These are phyloP conservation scores for Macaranga tanarius DNA, from an alignment of 441 rosid species.

Conservation along the genomic window DNA sequence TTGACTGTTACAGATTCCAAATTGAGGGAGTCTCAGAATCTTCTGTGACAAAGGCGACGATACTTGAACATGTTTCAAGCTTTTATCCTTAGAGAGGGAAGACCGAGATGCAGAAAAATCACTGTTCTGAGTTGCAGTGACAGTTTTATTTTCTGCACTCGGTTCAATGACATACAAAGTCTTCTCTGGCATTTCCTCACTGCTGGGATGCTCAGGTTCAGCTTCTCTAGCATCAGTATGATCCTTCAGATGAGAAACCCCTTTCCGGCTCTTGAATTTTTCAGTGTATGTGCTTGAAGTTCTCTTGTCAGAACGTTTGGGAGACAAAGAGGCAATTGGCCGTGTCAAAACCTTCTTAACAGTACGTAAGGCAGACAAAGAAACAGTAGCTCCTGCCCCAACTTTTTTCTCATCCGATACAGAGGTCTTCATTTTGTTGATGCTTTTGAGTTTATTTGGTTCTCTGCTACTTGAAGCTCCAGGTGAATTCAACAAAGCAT, in stretches of 20 bases:
- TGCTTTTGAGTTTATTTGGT: constrained; percentile 25
- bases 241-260: constrained; percentile 19
- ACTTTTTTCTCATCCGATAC: constrained; percentile 24
- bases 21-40: constrained; percentile 10
- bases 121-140: not conserved
- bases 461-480: constrained; percentile 15
- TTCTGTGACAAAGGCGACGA: constrained; percentile 30
- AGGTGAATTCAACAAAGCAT: constrained; percentile 27
- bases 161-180: constrained; percentile 41
- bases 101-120: not conserved
- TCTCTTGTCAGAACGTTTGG: constrained; percentile 29
- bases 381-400: constrained; percentile 24
- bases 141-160: constrained; percentile 32
- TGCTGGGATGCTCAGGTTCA: constrained; percentile 11
- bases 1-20: constrained; percentile 14
- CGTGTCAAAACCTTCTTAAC: constrained; percentile 20
- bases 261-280: constrained; percentile 13
- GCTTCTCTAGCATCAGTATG: constrained; percentile 3
- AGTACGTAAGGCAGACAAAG: constrained; percentile 18
- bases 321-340: constrained; percentile 30
- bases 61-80: constrained; percentile 25
- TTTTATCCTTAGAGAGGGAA: constrained; percentile 31
- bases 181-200: constrained; percentile 42
- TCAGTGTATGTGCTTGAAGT: constrained; percentile 17
- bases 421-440: constrained; percentile 26